Evolutionary conservation across 2,329 filamentous ascomycete genomes (phyloP).

Genomic region (Cytospora piceicola): DNA sequence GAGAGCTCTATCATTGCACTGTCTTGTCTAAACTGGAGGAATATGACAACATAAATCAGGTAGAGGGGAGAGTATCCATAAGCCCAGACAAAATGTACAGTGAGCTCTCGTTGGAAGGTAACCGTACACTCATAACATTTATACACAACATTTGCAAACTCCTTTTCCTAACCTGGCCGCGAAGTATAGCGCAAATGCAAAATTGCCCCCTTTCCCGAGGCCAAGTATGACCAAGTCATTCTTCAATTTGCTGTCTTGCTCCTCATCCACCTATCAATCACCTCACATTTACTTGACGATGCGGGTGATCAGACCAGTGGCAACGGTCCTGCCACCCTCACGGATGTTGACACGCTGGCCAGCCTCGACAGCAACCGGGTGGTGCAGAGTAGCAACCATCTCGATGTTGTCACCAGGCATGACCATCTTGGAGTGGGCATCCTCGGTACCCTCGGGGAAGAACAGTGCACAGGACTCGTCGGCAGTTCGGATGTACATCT

Average conservation of each 20-base stretch:
- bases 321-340: conserved; percentile 90
- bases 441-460: conserved; percentile 84
- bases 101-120: conserved; percentile 30
- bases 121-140: conserved; percentile 35
- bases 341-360: conserved; percentile 98
- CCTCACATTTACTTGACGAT: conserved; percentile 59
- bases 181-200: conserved; percentile 30
- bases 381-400: conserved; percentile 86
- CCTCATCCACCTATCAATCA: conserved; percentile 8
- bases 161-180: conserved; percentile 25
- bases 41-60: conserved; percentile 34
- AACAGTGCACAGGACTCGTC: conserved; percentile 77
- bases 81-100: conserved; percentile 33
- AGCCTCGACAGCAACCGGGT: conserved; percentile 84
- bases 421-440: conserved; percentile 75
- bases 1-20: conserved; percentile 30
- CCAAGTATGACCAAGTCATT: conserved; percentile 7
- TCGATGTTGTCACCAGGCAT: conserved; percentile 99
- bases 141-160: conserved; percentile 31
- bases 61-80: conserved; percentile 36
- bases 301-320: conserved; percentile 80
- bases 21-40: conserved; percentile 38
- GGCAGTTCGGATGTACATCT: conserved; percentile 93
- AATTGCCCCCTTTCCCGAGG: conserved; percentile 30
- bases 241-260: background rate